phyloP scores from a whole-genome alignment of 2,329 filamentous ascomycete genomes.

The Magnaporthiopsis incrustans region DNA sequence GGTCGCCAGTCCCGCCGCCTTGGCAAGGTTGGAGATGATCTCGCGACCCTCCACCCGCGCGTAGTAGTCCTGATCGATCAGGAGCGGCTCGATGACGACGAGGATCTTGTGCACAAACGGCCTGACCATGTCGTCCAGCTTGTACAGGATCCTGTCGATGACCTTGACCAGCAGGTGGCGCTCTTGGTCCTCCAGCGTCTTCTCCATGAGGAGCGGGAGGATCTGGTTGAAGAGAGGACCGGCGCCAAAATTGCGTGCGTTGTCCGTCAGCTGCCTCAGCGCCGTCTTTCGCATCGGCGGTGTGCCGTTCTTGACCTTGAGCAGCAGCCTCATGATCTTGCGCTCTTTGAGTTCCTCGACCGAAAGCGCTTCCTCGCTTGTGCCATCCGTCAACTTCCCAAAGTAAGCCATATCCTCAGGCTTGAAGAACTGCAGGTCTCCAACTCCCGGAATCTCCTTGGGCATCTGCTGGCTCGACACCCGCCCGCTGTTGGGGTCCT shows the following conservation, averaged over 20 bases:
- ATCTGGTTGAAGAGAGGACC: conserved; percentile 96
- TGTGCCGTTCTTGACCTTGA: conserved; percentile 99
- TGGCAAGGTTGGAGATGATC: conserved; percentile 96
- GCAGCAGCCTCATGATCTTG: conserved; percentile 92
- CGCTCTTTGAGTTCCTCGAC: conserved; percentile 96
- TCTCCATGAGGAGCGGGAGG: conserved; percentile 93
- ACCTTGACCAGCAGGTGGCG: conserved; percentile 98
- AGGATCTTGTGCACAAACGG: conserved; percentile 98
- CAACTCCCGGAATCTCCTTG: conserved; percentile 91
- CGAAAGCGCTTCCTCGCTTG: conserved; percentile 82
- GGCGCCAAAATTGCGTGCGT: conserved; percentile 91
- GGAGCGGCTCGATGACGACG: conserved; percentile 95
- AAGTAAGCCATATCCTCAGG: conserved; percentile 98
- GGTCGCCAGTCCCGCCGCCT: conserved; percentile 90
- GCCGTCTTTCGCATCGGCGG: conserved; percentile 98
- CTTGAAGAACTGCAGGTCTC: conserved; percentile 97
- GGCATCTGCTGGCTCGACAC: conserved; percentile 83
- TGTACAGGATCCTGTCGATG: conserved; percentile 96
- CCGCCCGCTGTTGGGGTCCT: conserved; percentile 80
- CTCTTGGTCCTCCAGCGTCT: conserved; percentile 94
- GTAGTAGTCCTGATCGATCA: conserved; percentile 99
- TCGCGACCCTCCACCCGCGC: conserved; percentile 95
- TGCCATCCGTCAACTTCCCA: conserved; percentile 89
- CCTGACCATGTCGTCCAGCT: conserved; percentile 90
- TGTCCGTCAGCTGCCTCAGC: conserved; percentile 92